Conservation (phyloP, 2,329 filamentous ascomycete species). For the Alternaria postmessia region DNA sequence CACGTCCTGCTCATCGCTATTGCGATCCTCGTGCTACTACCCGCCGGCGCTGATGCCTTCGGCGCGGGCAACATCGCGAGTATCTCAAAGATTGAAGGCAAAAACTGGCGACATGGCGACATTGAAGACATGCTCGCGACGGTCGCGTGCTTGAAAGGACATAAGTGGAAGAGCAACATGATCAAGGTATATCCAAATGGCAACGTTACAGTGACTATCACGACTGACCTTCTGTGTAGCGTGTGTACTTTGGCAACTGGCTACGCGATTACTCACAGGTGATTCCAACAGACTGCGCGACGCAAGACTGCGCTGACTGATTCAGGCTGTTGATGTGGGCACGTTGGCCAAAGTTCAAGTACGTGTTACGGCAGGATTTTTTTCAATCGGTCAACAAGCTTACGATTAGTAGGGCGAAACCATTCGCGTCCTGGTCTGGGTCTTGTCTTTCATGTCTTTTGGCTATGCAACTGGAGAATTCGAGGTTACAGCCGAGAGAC, state of each 20-base stretch:
- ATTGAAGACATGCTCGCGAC: constrained; percentile 61
- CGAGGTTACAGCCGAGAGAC: constrained; percentile 62
- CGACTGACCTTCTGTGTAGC: constrained; percentile 36
- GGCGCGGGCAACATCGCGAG: constrained; percentile 58
- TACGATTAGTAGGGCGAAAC: constrained; percentile 53
- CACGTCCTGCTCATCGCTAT: constrained; percentile 49
- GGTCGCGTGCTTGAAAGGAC: constrained; percentile 55
- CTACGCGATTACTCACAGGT: constrained; percentile 64
- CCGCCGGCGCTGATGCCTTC: constrained; percentile 52
- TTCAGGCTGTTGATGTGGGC: constrained; percentile 63
- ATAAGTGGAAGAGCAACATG: constrained; percentile 57
- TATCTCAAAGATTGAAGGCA: constrained; percentile 53
- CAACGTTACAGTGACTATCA: background rate
- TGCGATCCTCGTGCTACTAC: constrained; percentile 48
- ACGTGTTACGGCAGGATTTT: constrained; percentile 8
- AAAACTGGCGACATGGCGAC: constrained; percentile 63
- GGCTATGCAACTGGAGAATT: constrained; percentile 66
- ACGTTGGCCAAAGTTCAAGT: constrained; percentile 61
- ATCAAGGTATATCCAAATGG: constrained; percentile 47
- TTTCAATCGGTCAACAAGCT: constrained; percentile 22
- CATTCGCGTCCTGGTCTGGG: constrained; percentile 63
- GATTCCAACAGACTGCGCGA: constrained; percentile 41
- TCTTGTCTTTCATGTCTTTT: constrained; percentile 65
- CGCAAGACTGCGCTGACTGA: constrained; percentile 47
- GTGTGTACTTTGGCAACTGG: constrained; percentile 57